Base-by-base conservation (phyloP, 352 stramenopile species). In the Phytophthora crassamura region DNA sequence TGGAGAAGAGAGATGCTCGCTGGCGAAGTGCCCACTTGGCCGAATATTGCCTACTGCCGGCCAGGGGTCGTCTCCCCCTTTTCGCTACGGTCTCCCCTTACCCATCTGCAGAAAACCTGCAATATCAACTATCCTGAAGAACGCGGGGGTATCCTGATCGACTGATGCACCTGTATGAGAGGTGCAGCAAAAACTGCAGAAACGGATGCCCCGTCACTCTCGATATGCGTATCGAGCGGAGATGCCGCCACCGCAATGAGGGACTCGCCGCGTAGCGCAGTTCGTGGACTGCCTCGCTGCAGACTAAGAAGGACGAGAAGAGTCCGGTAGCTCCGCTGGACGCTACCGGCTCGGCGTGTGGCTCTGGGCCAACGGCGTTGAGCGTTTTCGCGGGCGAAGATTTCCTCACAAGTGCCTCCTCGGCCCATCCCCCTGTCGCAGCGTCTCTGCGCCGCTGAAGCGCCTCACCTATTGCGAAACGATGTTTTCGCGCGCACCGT, bases 11-110 rank as follows among this genome's bases (percentile, higher is more conserved):
- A 16, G 14, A 32, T 2, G 32, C 47, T 32, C 4, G 5, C 5
- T 9, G 32, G 28, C 8, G 12, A 14, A 45, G 63, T 61, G 61
- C 41, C 45, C 32, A 15, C 39, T n/a, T n/a, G 54, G 11, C n/a
- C 46, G 67, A 71, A 71, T 75, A 75, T 68, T 75, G 50, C 42
- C 67, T 67, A 68, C 59, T 69, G 59, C 30, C 45, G 22, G 33
- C 36, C 41, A 62, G 45, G 39, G 53, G 51, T 55, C 52, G 65
- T 64, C 51, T 64, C 47, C 55, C 56, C 40, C 16, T 53, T 62
- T 46, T 55, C 30, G n/a, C 41, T 55, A 38, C 51, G 41, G 54
- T 33, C 46, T 47, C 46, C 62, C 64, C 56, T 58, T 58, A 10
- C 61, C 46, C 47, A 36, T 58, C 38, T 45, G 18, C 12, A 52